Conservation (phyloP, 257 asterid genomes). For the Agastache rugosa region DNA sequence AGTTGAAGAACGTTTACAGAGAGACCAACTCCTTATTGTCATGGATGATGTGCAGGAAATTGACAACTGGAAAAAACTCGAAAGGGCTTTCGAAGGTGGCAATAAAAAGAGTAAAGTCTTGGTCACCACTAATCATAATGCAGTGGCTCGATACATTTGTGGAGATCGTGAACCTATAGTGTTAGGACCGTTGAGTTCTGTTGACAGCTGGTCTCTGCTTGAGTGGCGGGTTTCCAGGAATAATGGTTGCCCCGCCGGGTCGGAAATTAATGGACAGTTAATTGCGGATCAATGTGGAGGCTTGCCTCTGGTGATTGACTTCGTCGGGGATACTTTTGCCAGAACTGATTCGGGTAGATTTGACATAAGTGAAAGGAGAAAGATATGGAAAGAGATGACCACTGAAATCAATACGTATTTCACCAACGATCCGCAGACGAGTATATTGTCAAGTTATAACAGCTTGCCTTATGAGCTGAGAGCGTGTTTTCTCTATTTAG, state of each 20-base stretch:
- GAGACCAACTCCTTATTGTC: slow-evolving; percentile 38
- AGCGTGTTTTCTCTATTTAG: slow-evolving; percentile 49
- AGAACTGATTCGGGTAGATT: slow-evolving; percentile 20
- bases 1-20: slow-evolving; percentile 19
- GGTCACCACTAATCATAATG: slow-evolving; percentile 44
- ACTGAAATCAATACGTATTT: slow-evolving; percentile 32
- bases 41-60: slow-evolving; percentile 48
- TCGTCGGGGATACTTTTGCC: slow-evolving; percentile 50
- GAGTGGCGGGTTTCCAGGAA: slow-evolving; percentile 41
- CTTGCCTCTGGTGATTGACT: slow-evolving; percentile 55
- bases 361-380: slow-evolving; percentile 23
- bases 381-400: slow-evolving; percentile 45
- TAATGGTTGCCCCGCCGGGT: slow-evolving; percentile 41
- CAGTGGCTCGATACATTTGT: slow-evolving; percentile 36
- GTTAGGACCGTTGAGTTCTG: slow-evolving; percentile 34
- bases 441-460: slow-evolving; percentile 46
- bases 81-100: slow-evolving; percentile 38
- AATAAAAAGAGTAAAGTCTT: slow-evolving; percentile 44
- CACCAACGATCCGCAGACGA: background rate
- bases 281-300: slow-evolving; percentile 46
- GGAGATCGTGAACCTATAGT: background rate
- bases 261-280: slow-evolving; percentile 35
- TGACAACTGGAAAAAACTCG: slow-evolving; percentile 36
- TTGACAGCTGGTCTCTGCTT: slow-evolving; percentile 49
- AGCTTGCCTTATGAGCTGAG: slow-evolving; percentile 16